Evolutionary conservation across 441 rosid genomes (phyloP).

Genomic region (California macrophylla): DNA sequence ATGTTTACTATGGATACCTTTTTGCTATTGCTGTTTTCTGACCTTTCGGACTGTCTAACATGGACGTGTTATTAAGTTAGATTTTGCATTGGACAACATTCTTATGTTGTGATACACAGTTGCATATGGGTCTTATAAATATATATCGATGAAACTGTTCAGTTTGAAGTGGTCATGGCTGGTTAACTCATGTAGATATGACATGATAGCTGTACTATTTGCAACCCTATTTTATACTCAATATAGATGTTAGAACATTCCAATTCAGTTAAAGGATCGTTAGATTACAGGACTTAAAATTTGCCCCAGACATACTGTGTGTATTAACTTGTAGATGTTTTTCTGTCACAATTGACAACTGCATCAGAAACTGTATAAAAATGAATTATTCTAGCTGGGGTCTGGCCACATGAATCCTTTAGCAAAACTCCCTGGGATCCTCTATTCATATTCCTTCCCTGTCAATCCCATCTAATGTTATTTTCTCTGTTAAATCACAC

Average conservation of each 20-base stretch:
- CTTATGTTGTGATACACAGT: neutral
- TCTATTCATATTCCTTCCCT: neutral
- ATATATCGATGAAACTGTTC: neutral
- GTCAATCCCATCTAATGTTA: neutral
- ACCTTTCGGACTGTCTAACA: neutral
- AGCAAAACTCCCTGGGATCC: neutral
- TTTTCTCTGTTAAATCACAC: neutral
- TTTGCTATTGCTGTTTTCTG: neutral
- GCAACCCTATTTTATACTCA: neutral
- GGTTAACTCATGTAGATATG: neutral
- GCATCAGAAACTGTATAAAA: neutral
- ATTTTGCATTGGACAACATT: neutral
- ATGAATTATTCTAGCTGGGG: neutral
- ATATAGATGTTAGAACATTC: neutral
- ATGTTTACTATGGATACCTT: neutral
- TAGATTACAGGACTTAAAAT: neutral
- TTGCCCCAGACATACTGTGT: neutral
- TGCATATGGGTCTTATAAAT: neutral
- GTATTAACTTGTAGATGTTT: neutral
- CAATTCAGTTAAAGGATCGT: neutral
- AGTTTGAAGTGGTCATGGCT: neutral
- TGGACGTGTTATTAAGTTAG: neutral
- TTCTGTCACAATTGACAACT: neutral
- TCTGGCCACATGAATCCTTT: neutral
- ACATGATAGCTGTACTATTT: neutral